Conservation (phyloP, 1,284 basidiomycete species). For the Trametes hirsuta region DNA sequence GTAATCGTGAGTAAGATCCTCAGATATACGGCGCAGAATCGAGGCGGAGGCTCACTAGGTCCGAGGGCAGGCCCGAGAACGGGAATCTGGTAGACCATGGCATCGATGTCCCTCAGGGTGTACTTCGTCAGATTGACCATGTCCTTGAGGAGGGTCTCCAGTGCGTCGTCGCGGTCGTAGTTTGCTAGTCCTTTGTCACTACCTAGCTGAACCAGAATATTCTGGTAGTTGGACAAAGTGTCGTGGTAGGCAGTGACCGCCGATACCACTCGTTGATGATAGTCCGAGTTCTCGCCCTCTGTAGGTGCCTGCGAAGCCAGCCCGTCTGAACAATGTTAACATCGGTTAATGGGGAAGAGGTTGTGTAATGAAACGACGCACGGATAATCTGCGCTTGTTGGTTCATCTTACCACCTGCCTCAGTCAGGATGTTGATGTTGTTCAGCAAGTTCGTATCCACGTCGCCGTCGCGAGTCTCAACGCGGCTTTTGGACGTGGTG, state of each 20-base stretch:
- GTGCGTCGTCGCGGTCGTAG: conserved; percentile 47
- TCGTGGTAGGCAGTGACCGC: conserved; percentile 44
- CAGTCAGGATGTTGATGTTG: conserved; percentile 22
- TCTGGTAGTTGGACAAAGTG: conserved; percentile 43
- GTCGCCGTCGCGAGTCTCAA: conserved; percentile 22
- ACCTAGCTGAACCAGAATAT: conserved; percentile 39
- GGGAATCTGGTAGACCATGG: conserved; percentile 44
- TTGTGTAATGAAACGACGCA: neutral
- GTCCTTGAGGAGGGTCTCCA: conserved; percentile 55
- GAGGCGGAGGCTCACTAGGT: conserved; percentile 47
- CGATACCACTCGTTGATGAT: conserved; percentile 42
- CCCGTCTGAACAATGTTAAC: conserved; percentile 2
- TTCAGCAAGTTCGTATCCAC: neutral
- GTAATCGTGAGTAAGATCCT: conserved; percentile 3
- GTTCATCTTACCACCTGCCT: conserved; percentile 28
- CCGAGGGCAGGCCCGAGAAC: conserved; percentile 52
- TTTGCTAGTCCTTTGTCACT: conserved; percentile 55
- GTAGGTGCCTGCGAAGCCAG: conserved; percentile 15
- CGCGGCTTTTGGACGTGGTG: conserved; percentile 10
- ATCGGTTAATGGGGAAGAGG: neutral
- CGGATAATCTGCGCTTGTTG: conserved; percentile 28
- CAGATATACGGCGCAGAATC: neutral
- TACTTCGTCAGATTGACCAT: conserved; percentile 53
- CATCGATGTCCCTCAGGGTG: conserved; percentile 36
- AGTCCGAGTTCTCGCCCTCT: conserved; percentile 34